A percentile compares a stretch with the other conserved stretches of the same genome.
phyloP scores from a whole-genome alignment of 2,329 filamentous ascomycete genomes.

The Epichloe elymi region DNA sequence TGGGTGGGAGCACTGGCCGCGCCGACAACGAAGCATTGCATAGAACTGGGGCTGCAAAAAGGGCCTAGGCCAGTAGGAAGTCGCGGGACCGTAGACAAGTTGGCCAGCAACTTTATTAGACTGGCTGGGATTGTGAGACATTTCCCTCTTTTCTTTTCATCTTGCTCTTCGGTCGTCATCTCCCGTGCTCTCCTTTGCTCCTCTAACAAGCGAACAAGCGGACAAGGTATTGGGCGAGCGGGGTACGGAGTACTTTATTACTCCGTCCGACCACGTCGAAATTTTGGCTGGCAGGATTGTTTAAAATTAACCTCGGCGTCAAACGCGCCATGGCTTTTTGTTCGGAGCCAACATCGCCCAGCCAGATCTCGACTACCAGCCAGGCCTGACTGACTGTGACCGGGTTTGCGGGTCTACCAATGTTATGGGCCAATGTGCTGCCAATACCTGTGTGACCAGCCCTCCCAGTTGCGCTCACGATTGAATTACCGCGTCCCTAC shows the following conservation, averaged over 20 bases:
- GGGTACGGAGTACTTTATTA: background rate
- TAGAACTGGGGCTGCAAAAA: constrained; percentile 4
- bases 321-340: background rate
- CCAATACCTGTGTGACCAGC: background rate
- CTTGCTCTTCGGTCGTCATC: background rate
- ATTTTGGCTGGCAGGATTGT: background rate
- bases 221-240: background rate
- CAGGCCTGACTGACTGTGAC: background rate
- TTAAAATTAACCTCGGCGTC: background rate
- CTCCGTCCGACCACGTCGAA: background rate
- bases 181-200: background rate
- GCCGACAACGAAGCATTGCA: constrained; percentile 34
- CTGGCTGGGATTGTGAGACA: background rate
- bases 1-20: constrained; percentile 26
- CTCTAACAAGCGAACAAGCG: background rate
- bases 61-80: background rate
- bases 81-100: background rate
- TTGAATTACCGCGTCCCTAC: background rate
- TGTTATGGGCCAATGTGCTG: background rate
- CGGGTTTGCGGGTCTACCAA: background rate
- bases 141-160: background rate
- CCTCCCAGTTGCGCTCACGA: background rate
- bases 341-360: background rate
- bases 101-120: background rate
- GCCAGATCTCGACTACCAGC: background rate